Percentiles rank a stretch among this genome's conserved stretches.
Evolutionary conservation across 768 basidiomycete species (phyloP).

Genomic region (Amanita fuliginea): DNA sequence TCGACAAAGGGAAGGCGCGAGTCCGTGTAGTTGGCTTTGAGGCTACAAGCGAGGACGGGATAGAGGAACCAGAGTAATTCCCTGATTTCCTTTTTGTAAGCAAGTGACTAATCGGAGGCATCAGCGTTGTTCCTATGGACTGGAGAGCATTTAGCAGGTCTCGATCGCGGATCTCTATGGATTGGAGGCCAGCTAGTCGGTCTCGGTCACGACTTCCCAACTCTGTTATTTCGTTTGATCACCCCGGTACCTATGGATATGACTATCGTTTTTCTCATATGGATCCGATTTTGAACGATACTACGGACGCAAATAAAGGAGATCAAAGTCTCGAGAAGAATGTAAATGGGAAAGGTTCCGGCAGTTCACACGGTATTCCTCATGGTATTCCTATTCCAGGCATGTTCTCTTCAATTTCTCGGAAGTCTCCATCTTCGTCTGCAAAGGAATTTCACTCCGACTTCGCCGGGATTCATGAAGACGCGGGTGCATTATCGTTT

Average conservation of each 20-base stretch:
- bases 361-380: constrained; percentile 20
- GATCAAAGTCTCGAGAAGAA: constrained; percentile 3
- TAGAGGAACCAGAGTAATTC: constrained; percentile 69
- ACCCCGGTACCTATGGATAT: constrained; percentile 17
- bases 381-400: constrained; percentile 30
- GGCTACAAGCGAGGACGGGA: constrained; percentile 57
- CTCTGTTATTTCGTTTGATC: constrained; percentile 36
- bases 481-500: constrained; percentile 26
- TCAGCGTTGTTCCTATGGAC: constrained; percentile 68
- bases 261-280: neutral
- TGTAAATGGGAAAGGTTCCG: neutral
- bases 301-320: neutral
- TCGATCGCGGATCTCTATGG: constrained; percentile 84
- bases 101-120: constrained; percentile 8
- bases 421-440: constrained; percentile 36
- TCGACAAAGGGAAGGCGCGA: constrained; percentile 71
- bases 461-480: constrained; percentile 37
- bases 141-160: constrained; percentile 91
- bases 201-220: constrained; percentile 71
- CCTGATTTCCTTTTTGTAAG: constrained; percentile 5
- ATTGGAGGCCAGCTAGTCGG: constrained; percentile 75
- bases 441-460: constrained; percentile 24
- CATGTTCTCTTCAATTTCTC: constrained; percentile 34
- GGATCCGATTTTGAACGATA: neutral
- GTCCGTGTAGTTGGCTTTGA: constrained; percentile 79